A percentile compares a stretch with the other conserved stretches of the same genome.
Conservation (phyloP, 208 protist genomes). For the Leishmania arabica region DNA sequence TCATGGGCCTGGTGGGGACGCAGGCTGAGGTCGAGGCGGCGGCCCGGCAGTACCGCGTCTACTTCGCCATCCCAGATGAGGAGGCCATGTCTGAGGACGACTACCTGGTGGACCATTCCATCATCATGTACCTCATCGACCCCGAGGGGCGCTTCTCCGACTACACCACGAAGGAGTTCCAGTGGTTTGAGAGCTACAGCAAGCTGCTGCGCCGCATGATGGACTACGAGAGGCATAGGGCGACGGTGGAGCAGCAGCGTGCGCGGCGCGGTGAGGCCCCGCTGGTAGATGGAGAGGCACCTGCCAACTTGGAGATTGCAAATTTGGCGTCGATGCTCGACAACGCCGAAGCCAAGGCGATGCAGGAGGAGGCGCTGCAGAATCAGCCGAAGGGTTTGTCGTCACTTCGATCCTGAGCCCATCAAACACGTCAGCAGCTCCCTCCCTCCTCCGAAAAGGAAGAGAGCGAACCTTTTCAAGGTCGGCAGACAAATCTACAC, state of each 20-base stretch:
- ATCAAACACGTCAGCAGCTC: neutral
- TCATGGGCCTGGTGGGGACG: conserved; percentile 93
- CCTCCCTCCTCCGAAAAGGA: neutral
- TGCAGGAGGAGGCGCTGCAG: conserved; percentile 31
- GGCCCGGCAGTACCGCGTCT: conserved; percentile 91
- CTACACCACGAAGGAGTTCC: conserved; percentile 91
- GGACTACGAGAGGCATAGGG: conserved; percentile 68
- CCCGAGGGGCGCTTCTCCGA: conserved; percentile 88
- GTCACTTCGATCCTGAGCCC: conserved; percentile 9
- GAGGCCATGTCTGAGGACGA: conserved; percentile 86
- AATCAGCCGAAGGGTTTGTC: conserved; percentile 25
- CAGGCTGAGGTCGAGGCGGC: conserved; percentile 77
- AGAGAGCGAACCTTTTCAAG: neutral
- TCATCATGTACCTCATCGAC: conserved; percentile 94
- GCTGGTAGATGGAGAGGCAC: conserved; percentile 29
- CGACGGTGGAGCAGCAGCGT: conserved; percentile 31
- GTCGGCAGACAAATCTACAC: neutral
- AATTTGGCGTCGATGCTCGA: conserved; percentile 62
- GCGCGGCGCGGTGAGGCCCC: conserved; percentile 22
- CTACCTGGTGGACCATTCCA: conserved; percentile 96
- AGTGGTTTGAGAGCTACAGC: conserved; percentile 84
- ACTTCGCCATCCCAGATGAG: conserved; percentile 82
- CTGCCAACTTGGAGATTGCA: conserved; percentile 58
- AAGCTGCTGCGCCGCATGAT: conserved; percentile 84
- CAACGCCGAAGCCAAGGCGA: conserved; percentile 29